Conservation (phyloP, 768 basidiomycete genomes). For the Mycena alexandri region DNA sequence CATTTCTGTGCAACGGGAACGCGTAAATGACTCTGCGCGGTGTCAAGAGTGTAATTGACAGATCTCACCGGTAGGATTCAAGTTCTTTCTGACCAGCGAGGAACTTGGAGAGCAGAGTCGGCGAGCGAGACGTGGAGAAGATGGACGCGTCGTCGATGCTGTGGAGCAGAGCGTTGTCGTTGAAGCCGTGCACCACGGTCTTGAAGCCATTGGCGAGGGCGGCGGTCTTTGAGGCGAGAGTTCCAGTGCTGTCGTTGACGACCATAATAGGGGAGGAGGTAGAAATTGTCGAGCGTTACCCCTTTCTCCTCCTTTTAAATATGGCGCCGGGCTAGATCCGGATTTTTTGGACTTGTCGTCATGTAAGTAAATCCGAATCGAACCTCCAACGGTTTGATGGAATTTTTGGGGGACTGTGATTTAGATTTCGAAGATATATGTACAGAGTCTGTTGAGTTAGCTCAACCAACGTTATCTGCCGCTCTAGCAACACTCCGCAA, state of each 20-base stretch:
- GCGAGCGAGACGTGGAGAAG: neutral
- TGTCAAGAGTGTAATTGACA: conserved; percentile 2
- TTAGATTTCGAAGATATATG: conserved; percentile 17
- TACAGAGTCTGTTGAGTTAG: neutral
- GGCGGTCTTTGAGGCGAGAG: conserved; percentile 1
- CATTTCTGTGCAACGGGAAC: conserved; percentile 52
- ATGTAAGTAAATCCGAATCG: neutral
- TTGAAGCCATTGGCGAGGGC: conserved; percentile 18
- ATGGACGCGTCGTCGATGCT: neutral
- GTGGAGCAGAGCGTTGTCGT: neutral
- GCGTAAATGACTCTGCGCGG: conserved; percentile 24
- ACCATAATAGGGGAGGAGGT: conserved; percentile 21
- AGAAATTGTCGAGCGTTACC: neutral
- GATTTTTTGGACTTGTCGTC: neutral
- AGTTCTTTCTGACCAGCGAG: conserved; percentile 65
- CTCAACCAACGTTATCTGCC: conserved; percentile 1
- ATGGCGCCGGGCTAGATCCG: conserved; percentile 32
- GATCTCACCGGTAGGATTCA: conserved; percentile 65
- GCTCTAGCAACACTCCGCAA: neutral
- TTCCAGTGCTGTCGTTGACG: conserved; percentile 17
- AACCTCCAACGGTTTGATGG: neutral
- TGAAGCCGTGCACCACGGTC: neutral
- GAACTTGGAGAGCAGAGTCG: conserved; percentile 52
- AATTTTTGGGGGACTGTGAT: neutral
- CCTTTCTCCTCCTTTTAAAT: conserved; percentile 12